Conservation (phyloP, 352 stramenopile species). For the Phytophthora sp. region DNA sequence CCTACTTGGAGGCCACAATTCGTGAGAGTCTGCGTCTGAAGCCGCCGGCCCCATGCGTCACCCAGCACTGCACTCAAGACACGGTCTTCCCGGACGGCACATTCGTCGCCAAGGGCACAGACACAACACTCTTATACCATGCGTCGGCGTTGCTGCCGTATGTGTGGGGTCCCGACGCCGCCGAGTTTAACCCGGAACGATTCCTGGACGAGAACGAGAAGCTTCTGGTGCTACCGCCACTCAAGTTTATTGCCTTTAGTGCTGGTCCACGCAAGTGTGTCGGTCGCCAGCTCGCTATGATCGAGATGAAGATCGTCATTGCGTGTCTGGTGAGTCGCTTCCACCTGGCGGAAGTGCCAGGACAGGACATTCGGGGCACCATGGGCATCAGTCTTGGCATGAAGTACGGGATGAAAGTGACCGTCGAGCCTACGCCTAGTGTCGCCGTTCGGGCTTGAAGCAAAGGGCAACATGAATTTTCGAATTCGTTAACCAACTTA, state of each 20-base stretch:
- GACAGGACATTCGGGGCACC: slow-evolving; percentile 47
- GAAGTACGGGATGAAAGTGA: slow-evolving; percentile 47
- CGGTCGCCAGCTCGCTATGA: slow-evolving; percentile 57
- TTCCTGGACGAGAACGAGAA: slow-evolving; percentile 46
- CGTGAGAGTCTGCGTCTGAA: slow-evolving; percentile 57
- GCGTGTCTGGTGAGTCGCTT: slow-evolving; percentile 62
- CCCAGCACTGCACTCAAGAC: slow-evolving; percentile 45
- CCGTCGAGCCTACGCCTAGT: slow-evolving; percentile 21
- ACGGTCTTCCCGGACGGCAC: slow-evolving; percentile 61
- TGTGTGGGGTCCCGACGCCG: slow-evolving; percentile 53
- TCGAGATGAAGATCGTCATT: slow-evolving; percentile 81
- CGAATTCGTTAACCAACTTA: background rate
- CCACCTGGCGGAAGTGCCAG: slow-evolving; percentile 44
- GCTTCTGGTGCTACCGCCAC: slow-evolving; percentile 31
- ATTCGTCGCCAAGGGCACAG: slow-evolving; percentile 42
- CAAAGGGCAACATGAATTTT: background rate
- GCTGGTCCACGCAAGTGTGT: slow-evolving; percentile 44
- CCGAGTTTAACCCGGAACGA: slow-evolving; percentile 49
- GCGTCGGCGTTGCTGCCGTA: slow-evolving; percentile 39
- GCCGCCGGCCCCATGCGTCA: slow-evolving; percentile 49
- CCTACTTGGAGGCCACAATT: slow-evolving; percentile 50
- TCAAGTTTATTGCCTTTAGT: slow-evolving; percentile 51
- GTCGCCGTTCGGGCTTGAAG: slow-evolving; percentile 23
- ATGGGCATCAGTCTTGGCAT: slow-evolving; percentile 61
- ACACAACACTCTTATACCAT: slow-evolving; percentile 51